These are phyloP conservation scores for Globisporangium canariense DNA, from an alignment of 352 stramenopile genomes.

Conservation along the genomic window DNA sequence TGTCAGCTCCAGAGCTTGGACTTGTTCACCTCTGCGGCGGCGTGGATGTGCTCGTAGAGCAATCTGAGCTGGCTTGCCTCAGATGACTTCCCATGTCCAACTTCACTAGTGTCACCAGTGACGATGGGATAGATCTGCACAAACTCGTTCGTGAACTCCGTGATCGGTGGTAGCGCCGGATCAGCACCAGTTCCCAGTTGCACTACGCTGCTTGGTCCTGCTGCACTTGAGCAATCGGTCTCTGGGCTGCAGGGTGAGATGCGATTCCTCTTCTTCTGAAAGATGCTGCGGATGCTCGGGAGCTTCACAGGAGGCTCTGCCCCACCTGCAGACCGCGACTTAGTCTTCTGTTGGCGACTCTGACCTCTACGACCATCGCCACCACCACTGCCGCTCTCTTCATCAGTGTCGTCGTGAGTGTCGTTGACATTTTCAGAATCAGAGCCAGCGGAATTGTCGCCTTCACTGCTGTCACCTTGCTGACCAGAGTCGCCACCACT, in stretches of 20 bases:
- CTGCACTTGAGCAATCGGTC: neutral
- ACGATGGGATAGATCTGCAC: conserved; percentile 10
- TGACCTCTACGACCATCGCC: neutral
- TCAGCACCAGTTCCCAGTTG: neutral
- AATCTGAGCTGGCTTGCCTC: neutral
- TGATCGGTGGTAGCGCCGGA: neutral
- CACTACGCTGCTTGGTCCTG: neutral
- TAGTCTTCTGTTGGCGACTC: neutral
- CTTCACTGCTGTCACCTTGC: conserved; percentile 2
- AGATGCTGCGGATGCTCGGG: conserved; percentile 12
- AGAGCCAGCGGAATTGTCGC: neutral
- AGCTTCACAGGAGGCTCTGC: conserved; percentile 11
- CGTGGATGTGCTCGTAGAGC: conserved; percentile 21
- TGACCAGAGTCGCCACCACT: neutral
- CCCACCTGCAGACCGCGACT: neutral
- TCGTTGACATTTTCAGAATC: conserved; percentile 7
- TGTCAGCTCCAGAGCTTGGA: conserved; percentile 37
- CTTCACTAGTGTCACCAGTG: neutral
- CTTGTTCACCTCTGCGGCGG: conserved; percentile 34
- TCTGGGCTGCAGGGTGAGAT: neutral
- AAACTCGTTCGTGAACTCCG: conserved; percentile 10
- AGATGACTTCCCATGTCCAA: neutral
- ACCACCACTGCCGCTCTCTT: conserved; percentile 1
- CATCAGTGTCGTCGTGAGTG: conserved; percentile 10
- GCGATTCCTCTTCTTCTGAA: conserved; percentile 8